Percentiles rank a stretch among this genome's conserved stretches.
Evolutionary conservation across 2,329 filamentous ascomycete genomes (phyloP).

Genomic region (Chalaropsis thielavioides): DNA sequence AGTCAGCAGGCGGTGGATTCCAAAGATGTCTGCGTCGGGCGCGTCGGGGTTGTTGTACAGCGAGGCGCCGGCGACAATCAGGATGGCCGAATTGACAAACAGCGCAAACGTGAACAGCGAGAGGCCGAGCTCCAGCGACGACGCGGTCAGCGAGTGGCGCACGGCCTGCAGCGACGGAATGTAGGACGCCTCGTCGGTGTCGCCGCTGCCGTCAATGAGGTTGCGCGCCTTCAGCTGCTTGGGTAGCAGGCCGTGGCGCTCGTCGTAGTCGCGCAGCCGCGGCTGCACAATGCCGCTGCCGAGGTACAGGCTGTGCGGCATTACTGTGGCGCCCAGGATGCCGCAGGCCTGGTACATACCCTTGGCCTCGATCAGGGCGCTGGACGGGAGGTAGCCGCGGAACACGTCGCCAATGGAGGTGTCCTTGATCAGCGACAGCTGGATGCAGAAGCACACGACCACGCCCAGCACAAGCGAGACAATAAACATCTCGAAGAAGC

Average conservation of each 20-base stretch:
- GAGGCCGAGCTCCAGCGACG: conserved; percentile 52
- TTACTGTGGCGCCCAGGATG: conserved; percentile 62
- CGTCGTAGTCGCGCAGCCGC: conserved; percentile 49
- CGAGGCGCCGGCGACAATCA: conserved; percentile 67
- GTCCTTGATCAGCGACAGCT: conserved; percentile 46
- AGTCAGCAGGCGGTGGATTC: conserved; percentile 61
- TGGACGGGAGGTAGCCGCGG: conserved; percentile 48
- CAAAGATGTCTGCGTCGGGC: conserved; percentile 61
- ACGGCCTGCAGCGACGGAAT: conserved; percentile 60
- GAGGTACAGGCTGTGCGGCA: conserved; percentile 55
- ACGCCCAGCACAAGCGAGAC: conserved; percentile 50
- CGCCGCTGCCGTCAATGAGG: conserved; percentile 19
- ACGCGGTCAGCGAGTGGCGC: conserved; percentile 56
- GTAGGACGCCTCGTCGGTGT: conserved; percentile 43
- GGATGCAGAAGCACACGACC: conserved; percentile 55
- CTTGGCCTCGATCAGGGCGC: conserved; percentile 40
- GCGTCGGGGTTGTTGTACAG: conserved; percentile 51
- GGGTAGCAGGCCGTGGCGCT: conserved; percentile 39
- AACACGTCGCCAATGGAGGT: conserved; percentile 46
- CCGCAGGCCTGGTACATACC: conserved; percentile 58
- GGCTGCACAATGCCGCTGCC: conserved; percentile 56
- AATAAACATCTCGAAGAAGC: conserved; percentile 52
- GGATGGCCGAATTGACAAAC: conserved; percentile 70
- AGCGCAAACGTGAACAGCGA: conserved; percentile 71
- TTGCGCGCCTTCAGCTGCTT: conserved; percentile 18